phyloP scores from a whole-genome alignment of 2,329 filamentous ascomycete species.

The Fusarium incarnatum region DNA sequence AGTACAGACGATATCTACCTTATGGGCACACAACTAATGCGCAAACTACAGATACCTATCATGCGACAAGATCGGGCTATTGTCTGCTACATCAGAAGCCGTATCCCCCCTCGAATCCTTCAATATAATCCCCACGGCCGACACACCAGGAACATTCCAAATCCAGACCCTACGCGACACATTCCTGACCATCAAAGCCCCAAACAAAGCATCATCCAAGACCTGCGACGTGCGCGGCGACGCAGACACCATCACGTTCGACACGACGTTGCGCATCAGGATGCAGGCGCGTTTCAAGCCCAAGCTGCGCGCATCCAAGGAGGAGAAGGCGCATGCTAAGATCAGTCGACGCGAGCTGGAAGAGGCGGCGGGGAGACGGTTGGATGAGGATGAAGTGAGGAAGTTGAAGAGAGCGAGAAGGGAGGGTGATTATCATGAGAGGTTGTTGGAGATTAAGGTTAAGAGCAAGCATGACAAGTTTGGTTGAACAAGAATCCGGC shows the following conservation, averaged over 20 bases:
- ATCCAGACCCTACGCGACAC: slow-evolving; percentile 79
- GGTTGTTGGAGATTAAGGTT: slow-evolving; percentile 84
- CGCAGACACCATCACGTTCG: slow-evolving; percentile 72
- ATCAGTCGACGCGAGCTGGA: slow-evolving; percentile 89
- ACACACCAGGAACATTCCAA: slow-evolving; percentile 77
- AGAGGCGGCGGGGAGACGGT: slow-evolving; percentile 76
- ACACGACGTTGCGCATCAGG: slow-evolving; percentile 80
- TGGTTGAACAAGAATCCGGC: slow-evolving; percentile 43
- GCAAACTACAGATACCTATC: slow-evolving; percentile 76
- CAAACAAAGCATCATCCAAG: slow-evolving; percentile 61
- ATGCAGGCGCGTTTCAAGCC: slow-evolving; percentile 98
- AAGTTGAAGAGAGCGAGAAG: slow-evolving; percentile 83
- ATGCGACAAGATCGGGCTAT: slow-evolving; percentile 84
- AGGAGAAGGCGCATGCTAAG: slow-evolving; percentile 85
- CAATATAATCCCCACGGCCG: slow-evolving; percentile 70
- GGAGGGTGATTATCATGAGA: slow-evolving; percentile 92
- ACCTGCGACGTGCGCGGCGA: slow-evolving; percentile 80
- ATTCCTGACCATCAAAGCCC: slow-evolving; percentile 73
- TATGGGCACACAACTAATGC: slow-evolving; percentile 4
- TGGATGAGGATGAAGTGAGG: slow-evolving; percentile 89
- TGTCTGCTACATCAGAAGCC: slow-evolving; percentile 82
- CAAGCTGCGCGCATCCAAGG: slow-evolving; percentile 79
- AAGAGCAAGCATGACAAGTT: slow-evolving; percentile 95
- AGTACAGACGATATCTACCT: slow-evolving; percentile 36
- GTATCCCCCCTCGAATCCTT: slow-evolving; percentile 88